phyloP scores from a whole-genome alignment of 441 rosid species.

The Arabidopsis hybrid region DNA sequence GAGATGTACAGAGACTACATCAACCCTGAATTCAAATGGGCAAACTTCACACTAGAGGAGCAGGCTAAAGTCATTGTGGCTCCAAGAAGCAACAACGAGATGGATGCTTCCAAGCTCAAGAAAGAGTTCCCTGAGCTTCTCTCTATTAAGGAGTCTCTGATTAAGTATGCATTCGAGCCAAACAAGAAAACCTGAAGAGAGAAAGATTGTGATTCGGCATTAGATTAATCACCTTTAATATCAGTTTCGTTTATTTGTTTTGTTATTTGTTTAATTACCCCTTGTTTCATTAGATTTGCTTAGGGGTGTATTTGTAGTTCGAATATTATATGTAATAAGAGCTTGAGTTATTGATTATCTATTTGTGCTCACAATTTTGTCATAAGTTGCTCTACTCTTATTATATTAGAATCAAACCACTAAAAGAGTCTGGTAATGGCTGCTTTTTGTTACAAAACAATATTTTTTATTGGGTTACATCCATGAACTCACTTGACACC shows the following conservation, averaged over 20 bases:
- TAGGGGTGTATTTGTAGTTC: conserved; percentile 27
- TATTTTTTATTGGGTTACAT: conserved; percentile 30
- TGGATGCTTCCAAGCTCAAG: conserved; percentile 62
- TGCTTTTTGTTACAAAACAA: conserved; percentile 27
- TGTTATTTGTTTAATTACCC: conserved; percentile 17
- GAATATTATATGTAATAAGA: conserved; percentile 31
- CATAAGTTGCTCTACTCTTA: conserved; percentile 34
- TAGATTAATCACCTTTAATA: conserved; percentile 28
- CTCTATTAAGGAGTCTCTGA: conserved; percentile 57
- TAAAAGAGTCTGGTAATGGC: conserved; percentile 37
- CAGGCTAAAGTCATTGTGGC: conserved; percentile 62
- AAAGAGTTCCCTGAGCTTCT: conserved; percentile 58
- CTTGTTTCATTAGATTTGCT: conserved; percentile 19
- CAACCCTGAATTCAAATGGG: conserved; percentile 56
- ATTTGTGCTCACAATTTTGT: background rate
- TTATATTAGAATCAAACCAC: conserved; percentile 37
- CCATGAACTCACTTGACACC: conserved; percentile 24
- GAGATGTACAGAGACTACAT: conserved; percentile 58
- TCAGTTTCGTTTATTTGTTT: conserved; percentile 9
- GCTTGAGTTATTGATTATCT: background rate
- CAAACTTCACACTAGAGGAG: conserved; percentile 57
- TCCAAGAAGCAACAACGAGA: conserved; percentile 65
- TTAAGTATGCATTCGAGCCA: conserved; percentile 55
- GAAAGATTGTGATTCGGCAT: conserved; percentile 24
- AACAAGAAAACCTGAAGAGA: conserved; percentile 51